Base-by-base conservation (phyloP, 495 filamentous ascomycete genomes). In the Hypomontagnella submonticulosa region DNA sequence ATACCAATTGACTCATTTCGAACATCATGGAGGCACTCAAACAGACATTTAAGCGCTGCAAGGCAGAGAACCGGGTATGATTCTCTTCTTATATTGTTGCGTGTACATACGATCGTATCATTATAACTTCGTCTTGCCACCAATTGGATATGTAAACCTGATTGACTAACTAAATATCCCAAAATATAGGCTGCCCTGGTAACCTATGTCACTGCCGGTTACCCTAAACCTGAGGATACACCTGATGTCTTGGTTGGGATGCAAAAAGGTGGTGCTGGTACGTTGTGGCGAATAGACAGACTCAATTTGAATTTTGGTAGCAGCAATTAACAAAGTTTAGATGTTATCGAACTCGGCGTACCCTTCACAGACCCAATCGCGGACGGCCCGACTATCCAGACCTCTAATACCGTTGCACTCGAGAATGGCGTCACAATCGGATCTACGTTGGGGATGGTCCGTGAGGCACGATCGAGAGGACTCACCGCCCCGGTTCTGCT, bases 321-420 rank as follows among this genome's bases (percentile, higher is more conserved):
- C 16, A 15, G 3, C 2, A 40, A 60, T 43, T 52, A 50, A 51
- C 48, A 34, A 32, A 18, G 7, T 46, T 19, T 62, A 90, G 91
- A 94, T 74, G 76, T 94, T 58, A 92, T 94, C 59, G 91, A 94
- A 75, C 84, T 94, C 54, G 92, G 93, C 42, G 82, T 97, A 38
- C 96, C 96, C 42, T 99, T 99, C 84, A 97, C 96, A 50, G 95
- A 99, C 72, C 95, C 95, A 16, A 97, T 97, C 78, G 93, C 93
- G 55, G 93, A 97, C 77, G 93, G 93, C 8, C 93, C 93, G 8
- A 96, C 92, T 3, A 97, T 97, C 67, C 93, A 97, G 77, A 94
- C 87, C 59, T 82, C 93, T 41, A 97, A 97, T 79, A 93, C 89
- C 19, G 87, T 85, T 75, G 93, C 95, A 23, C 87, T 99, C 15